Evolutionary conservation across 2,329 filamentous ascomycete species (phyloP), one percentile per base, ranked within the genome.

Genomic region (Stemphylium lycopersici): DNA sequence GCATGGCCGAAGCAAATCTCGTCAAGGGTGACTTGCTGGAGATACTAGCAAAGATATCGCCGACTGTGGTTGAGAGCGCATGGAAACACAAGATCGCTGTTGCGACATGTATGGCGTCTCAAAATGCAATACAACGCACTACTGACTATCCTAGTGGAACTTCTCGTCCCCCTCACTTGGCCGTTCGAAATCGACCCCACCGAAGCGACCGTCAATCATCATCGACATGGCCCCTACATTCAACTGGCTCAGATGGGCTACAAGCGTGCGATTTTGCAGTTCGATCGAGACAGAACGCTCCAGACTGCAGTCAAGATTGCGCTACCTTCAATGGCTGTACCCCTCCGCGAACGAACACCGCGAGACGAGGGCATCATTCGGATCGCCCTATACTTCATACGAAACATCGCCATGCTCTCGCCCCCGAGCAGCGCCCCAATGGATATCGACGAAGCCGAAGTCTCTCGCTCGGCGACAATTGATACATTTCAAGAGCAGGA

Each of bases 111-210:
- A 76, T 56, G 81, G 10, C 16, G 20, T 0, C 3, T 7, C 3
- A 11, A 1, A 4, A 0, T 11, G 0, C 2, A 1, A 1, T 24
- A 20, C 20, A 11, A 7, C 5, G 33, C 22, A 10, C 18, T 41
- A 53, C 66, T 74, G 49, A 73, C 66, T 16, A 2, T 1, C 40
- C 46, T 55, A 84, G 80, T 96, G 76, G 93, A 99, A 77, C 80
- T 99, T 42, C 83, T 99, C 70, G 91, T 96, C 1, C 92, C 93
- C 4, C 78, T 99, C 68, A 99, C 95, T 15, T 98, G 93, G 93
- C 93, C 95, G 0, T 83, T 96, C 68, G 91, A 96, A 58, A 85
- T 87, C 63, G 87, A 93, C 55, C 82, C 85, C 58, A 87, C 89
- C 55, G 85, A 89, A 68, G 93, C 95, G 84, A 98, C 92, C 3